These are phyloP conservation scores for Saitozyma podzolica DNA, from an alignment of 768 basidiomycete genomes.

Conservation along the genomic window DNA sequence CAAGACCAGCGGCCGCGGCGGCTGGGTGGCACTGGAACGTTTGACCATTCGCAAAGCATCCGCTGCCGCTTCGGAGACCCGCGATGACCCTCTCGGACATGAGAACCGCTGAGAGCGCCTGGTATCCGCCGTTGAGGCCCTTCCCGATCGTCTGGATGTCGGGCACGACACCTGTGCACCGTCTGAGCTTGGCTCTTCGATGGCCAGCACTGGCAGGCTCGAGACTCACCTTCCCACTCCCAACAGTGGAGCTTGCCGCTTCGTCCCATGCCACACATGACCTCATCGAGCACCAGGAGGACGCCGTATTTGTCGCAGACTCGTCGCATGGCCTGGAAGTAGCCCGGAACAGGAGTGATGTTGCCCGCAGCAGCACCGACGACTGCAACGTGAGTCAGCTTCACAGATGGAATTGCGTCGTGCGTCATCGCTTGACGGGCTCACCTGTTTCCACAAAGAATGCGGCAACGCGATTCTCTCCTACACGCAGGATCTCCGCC, in stretches of 20 bases:
- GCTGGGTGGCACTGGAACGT: conserved; percentile 59
- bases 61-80: conserved; percentile 63
- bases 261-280: conserved; percentile 89
- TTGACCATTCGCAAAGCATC: conserved; percentile 30
- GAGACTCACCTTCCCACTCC: conserved; percentile 61
- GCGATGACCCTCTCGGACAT: conserved; percentile 70
- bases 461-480: conserved; percentile 69
- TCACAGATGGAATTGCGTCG: neutral
- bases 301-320: conserved; percentile 57
- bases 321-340: conserved; percentile 69
- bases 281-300: conserved; percentile 80
- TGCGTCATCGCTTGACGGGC: neutral
- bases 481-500: conserved; percentile 77
- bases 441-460: conserved; percentile 22
- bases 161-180: conserved; percentile 56
- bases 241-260: conserved; percentile 86
- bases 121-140: conserved; percentile 84
- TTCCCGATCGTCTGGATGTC: conserved; percentile 89
- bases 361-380: conserved; percentile 82
- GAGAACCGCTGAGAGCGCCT: conserved; percentile 73
- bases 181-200: conserved; percentile 61
- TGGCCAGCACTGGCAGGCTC: too few relatives aligned
- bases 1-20: conserved; percentile 78
- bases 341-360: conserved; percentile 75
- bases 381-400: conserved; percentile 63